A percentile compares a stretch with the other conserved stretches of the same genome.
These are phyloP conservation scores for Neopestalotiopsis clavispora DNA, from an alignment of 2,329 filamentous ascomycete genomes.

Conservation along the genomic window DNA sequence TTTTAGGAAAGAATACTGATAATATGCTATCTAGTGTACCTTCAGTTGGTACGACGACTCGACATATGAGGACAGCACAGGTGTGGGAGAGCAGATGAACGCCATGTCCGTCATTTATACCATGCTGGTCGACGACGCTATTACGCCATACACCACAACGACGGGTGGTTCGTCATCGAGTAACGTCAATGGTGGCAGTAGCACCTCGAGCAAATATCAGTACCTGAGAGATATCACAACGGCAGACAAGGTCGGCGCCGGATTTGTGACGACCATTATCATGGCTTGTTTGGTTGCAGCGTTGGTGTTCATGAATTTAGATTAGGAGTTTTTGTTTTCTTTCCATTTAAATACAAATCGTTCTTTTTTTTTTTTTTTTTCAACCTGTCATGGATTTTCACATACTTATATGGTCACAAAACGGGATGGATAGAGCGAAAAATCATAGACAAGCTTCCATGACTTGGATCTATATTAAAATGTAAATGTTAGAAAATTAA, in stretches of 20 bases:
- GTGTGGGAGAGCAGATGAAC: slow-evolving; percentile 61
- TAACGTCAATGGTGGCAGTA: slow-evolving; percentile 29
- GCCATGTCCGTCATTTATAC: slow-evolving; percentile 56
- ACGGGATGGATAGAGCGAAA: neutral
- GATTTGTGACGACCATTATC: slow-evolving; percentile 30
- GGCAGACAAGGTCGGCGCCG: slow-evolving; percentile 35
- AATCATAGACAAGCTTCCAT: neutral
- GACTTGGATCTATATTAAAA: neutral
- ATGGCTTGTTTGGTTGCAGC: slow-evolving; percentile 18
- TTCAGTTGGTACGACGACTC: slow-evolving; percentile 53
- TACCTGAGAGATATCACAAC: slow-evolving; percentile 30
- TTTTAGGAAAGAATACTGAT: neutral
- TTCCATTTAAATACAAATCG: neutral
- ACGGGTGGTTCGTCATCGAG: slow-evolving; percentile 33
- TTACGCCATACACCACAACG: slow-evolving; percentile 23
- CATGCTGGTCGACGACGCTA: slow-evolving; percentile 40
- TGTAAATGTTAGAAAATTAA: neutral
- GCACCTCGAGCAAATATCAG: slow-evolving; percentile 26
- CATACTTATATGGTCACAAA: too few species aligned
- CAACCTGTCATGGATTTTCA: neutral
- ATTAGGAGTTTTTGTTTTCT: neutral
- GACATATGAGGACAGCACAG: slow-evolving; percentile 53
- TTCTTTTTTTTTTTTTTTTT: neutral
- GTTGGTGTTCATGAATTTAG: slow-evolving; percentile 9
- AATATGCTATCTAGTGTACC: slow-evolving; percentile 45